Conservation (phyloP, 2,329 filamentous ascomycete genomes). For the Trichophyton mentagrophytes region DNA sequence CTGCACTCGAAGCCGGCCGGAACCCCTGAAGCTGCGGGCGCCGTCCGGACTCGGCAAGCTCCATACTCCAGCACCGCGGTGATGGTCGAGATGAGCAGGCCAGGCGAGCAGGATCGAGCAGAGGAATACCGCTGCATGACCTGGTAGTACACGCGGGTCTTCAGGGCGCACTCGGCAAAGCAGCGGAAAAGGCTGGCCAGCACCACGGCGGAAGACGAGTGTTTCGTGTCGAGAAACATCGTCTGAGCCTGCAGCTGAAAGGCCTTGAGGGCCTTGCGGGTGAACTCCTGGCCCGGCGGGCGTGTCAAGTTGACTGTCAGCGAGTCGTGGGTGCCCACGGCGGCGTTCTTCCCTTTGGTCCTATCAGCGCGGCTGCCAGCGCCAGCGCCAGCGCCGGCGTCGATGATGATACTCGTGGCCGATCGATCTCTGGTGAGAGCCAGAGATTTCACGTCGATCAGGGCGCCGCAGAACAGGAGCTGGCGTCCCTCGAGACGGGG, state of each 20-base stretch:
- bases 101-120: not conserved
- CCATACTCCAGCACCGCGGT: slow-evolving; percentile 47
- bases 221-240: slow-evolving; percentile 49
- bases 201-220: slow-evolving; percentile 60
- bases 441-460: slow-evolving; percentile 62
- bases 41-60: slow-evolving; percentile 27
- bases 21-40: not conserved
- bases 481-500: slow-evolving; percentile 35
- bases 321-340: slow-evolving; percentile 46
- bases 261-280: slow-evolving; percentile 58
- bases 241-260: slow-evolving; percentile 77
- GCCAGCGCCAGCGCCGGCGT: slow-evolving; percentile 24
- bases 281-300: slow-evolving; percentile 62
- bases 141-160: slow-evolving; percentile 49
- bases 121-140: slow-evolving; percentile 39
- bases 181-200: slow-evolving; percentile 61
- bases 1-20: slow-evolving; percentile 40
- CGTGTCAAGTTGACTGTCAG: slow-evolving; percentile 67
- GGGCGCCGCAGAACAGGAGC: slow-evolving; percentile 81
- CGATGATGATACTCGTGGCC: slow-evolving; percentile 32
- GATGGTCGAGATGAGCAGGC: slow-evolving; percentile 45
- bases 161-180: slow-evolving; percentile 66
- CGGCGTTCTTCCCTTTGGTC: not conserved
- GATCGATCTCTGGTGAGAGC: slow-evolving; percentile 56
- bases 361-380: not conserved